Evolutionary conservation across 2,329 filamentous ascomycete genomes (phyloP), one percentile per base, ranked within the genome.

Genomic region (Fusarium sambucinum): DNA sequence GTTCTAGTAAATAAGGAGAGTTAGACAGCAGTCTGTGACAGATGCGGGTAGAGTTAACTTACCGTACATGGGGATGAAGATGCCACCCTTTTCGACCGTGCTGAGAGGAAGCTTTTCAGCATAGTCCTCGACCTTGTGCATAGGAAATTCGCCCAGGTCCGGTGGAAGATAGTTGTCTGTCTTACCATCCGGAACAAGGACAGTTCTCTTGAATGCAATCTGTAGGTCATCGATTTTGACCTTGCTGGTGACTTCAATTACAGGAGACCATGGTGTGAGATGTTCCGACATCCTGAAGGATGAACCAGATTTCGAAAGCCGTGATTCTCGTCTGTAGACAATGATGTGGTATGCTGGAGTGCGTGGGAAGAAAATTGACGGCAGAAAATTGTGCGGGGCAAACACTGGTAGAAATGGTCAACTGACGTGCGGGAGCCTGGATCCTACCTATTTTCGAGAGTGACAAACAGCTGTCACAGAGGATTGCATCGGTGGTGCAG

Each of bases 221-320:
- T n/a, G 4, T n/a, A 65, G 9, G 19, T 63, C 59, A 27, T 63
- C 48, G 1, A 65, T 19, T 0, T 25, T 17, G 33, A 63, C 16
- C 1, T 6, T 29, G 1, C 17, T 21, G 14, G 30, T 25, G 7
- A 52, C 12, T 3, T n/a, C 1, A 13, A n/a, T 16, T 1, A 2
- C 2, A 3, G 52, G 61, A 5, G 12, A 13, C 58, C 42, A 65
- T 1, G 16, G 33, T 0, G 11, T 32, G 1, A 54, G 29, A 1
- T 25, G 3, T 2, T 57, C 42, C 23, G 16, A 2, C 45, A 61
- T 56, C 2, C 45, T 45, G 47, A n/a, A n/a, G n/a, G n/a, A n/a
- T n/a, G n/a, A n/a, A n/a, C n/a, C n/a, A n/a, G n/a, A n/a, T n/a
- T n/a, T n/a, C n/a, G n/a, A n/a, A n/a, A n/a, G n/a, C n/a, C n/a